phyloP scores from a whole-genome alignment of 2,329 filamentous ascomycete species.

The Hypomyces perniciosus region DNA sequence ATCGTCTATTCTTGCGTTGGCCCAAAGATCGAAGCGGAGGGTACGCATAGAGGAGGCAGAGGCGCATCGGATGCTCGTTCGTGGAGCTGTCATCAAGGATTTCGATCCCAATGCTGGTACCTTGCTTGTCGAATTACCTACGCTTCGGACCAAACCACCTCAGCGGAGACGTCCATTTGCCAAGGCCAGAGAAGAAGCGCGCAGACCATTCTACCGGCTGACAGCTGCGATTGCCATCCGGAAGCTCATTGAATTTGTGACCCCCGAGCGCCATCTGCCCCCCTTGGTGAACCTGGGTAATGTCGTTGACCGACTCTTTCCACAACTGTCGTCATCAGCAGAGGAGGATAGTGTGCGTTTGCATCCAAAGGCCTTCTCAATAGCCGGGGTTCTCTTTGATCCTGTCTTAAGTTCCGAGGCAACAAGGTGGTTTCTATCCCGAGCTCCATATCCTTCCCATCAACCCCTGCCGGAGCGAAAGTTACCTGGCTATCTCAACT shows the following conservation, averaged over 20 bases:
- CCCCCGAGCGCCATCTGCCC: conserved; percentile 40
- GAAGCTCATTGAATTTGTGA: conserved; percentile 44
- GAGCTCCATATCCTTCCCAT: conserved; percentile 39
- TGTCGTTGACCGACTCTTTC: conserved; percentile 43
- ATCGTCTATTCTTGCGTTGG: conserved; percentile 55
- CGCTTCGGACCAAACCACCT: conserved; percentile 16
- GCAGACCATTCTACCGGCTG: conserved; percentile 31
- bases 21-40: conserved; percentile 43
- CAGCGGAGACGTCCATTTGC: conserved; percentile 17
- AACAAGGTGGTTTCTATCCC: conserved; percentile 39
- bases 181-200: conserved; percentile 20
- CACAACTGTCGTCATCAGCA: conserved; percentile 29
- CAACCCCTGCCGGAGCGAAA: conserved; percentile 25
- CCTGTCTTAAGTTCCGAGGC: conserved; percentile 21
- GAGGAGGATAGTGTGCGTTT: background rate
- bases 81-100: conserved; percentile 39
- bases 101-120: conserved; percentile 45
- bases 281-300: conserved; percentile 39
- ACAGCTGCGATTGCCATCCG: conserved; percentile 43
- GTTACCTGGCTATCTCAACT: conserved; percentile 19
- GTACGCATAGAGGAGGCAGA: conserved; percentile 41
- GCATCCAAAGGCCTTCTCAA: conserved; percentile 35
- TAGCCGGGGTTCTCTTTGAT: conserved; percentile 34
- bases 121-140: conserved; percentile 40
- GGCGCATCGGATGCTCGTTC: conserved; percentile 49